These are phyloP conservation scores for Candida argentea DNA, from an alignment of 805 yeast genomes.

Conservation along the genomic window DNA sequence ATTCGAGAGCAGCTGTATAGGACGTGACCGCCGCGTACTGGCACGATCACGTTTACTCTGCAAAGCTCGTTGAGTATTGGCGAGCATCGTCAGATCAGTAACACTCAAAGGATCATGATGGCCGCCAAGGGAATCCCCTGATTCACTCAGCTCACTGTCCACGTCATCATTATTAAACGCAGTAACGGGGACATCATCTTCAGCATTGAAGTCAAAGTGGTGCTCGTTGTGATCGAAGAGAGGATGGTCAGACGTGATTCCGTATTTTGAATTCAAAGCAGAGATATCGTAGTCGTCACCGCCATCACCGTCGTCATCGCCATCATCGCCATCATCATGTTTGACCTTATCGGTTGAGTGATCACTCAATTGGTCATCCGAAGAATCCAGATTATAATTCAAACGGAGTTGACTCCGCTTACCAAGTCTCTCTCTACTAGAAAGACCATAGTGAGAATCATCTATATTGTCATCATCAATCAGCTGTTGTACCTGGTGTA, in stretches of 20 bases:
- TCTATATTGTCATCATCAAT: too few species aligned
- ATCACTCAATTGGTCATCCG: too few species aligned
- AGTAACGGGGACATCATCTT: slow-evolving; percentile 26
- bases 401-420: slow-evolving; percentile 1
- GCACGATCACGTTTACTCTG: too few species aligned
- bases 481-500: too few species aligned
- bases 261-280: slow-evolving; percentile 18
- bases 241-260: slow-evolving; percentile 3
- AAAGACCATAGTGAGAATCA: too few species aligned
- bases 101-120: too few species aligned
- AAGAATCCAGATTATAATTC: slow-evolving; percentile 17
- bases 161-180: slow-evolving; percentile 27
- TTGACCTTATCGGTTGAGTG: slow-evolving; percentile 7
- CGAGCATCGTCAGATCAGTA: too few species aligned
- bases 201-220: too few species aligned
- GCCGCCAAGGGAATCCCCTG: slow-evolving; percentile 7
- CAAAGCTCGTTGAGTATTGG: too few species aligned
- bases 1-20: too few species aligned
- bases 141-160: slow-evolving; percentile 33
- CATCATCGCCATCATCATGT: slow-evolving; percentile 3
- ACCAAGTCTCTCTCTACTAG: not conserved
- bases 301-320: slow-evolving; percentile 3
- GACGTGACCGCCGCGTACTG: too few species aligned
- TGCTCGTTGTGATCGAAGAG: too few species aligned
- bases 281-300: slow-evolving; percentile 33